Conservation (phyloP, 495 filamentous ascomycete species). For the Acidiella bohemica region DNA sequence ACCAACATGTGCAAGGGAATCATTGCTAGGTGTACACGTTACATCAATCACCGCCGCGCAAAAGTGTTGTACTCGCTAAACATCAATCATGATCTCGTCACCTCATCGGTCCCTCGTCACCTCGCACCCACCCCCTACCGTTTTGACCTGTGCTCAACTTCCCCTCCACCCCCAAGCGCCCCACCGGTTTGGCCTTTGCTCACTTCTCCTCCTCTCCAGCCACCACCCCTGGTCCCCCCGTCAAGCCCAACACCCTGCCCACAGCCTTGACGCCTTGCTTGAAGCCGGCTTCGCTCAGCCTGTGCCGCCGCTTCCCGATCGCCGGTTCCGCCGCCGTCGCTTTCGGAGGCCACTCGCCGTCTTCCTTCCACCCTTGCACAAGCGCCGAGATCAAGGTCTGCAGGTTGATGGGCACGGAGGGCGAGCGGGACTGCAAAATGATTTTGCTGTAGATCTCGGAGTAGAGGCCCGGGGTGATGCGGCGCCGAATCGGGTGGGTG, state of each 20-base stretch:
- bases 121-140: neutral
- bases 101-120: no score
- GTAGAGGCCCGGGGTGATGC: conserved; percentile 60
- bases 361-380: conserved; percentile 84
- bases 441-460: conserved; percentile 79
- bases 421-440: conserved; percentile 59
- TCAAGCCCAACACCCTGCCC: conserved; percentile 12
- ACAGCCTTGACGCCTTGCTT: conserved; percentile 17
- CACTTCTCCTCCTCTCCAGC: no score
- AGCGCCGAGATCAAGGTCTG: conserved; percentile 64
- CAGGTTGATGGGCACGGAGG: conserved; percentile 77
- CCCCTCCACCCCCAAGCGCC: no score
- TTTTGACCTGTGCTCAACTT: no score
- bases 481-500: conserved; percentile 54
- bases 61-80: no score
- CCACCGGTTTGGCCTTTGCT: no score
- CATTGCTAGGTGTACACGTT: no score
- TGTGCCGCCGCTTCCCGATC: conserved; percentile 17
- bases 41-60: no score
- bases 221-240: neutral
- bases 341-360: conserved; percentile 88
- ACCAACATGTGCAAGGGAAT: no score
- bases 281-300: neutral
- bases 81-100: no score
- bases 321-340: conserved; percentile 20